Evolutionary conservation across 805 yeast species (phyloP).

Genomic region (Citeromyces matritensis): DNA sequence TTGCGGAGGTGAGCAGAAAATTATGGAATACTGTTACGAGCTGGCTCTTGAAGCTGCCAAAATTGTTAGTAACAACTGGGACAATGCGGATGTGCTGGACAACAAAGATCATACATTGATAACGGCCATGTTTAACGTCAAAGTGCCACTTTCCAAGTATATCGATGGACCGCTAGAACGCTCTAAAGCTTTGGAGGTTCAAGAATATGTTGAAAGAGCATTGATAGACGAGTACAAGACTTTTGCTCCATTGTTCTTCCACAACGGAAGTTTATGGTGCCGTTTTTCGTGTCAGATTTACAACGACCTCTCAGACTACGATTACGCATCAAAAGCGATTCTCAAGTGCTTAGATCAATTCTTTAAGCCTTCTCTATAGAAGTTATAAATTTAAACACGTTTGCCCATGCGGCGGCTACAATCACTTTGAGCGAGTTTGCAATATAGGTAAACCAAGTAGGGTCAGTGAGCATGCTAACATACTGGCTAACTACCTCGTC

Average conservation of each 20-base stretch:
- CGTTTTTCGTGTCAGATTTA: conserved; percentile 51
- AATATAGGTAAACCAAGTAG: too few relatives aligned
- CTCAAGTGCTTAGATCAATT: too few relatives aligned
- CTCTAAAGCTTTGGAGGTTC: conserved; percentile 3
- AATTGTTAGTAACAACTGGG: conserved; percentile 20
- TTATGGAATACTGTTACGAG: conserved; percentile 27
- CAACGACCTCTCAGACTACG: conserved; percentile 39
- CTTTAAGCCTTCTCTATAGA: too few relatives aligned
- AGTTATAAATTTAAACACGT: too few relatives aligned
- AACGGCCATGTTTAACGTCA: conserved; percentile 27
- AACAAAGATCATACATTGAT: conserved; percentile 18
- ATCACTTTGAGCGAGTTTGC: too few relatives aligned
- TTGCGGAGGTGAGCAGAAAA: conserved; percentile 47
- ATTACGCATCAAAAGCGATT: conserved; percentile 20
- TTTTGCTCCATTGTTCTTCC: conserved; percentile 27
- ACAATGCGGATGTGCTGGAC: conserved; percentile 19
- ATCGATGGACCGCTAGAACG: conserved; percentile 2
- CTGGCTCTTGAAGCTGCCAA: conserved; percentile 29
- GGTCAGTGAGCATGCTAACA: too few relatives aligned
- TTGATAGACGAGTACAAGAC: conserved; percentile 20
- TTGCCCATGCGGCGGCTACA: too few relatives aligned
- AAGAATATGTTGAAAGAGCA: conserved; percentile 7
- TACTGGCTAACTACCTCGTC: too few relatives aligned
- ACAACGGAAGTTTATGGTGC: conserved; percentile 22
- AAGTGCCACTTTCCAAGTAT: conserved; percentile 15